A percentile compares a stretch with the other conserved stretches of the same genome.
Conservation (phyloP, 768 basidiomycete species). For the Amanita muscaria region DNA sequence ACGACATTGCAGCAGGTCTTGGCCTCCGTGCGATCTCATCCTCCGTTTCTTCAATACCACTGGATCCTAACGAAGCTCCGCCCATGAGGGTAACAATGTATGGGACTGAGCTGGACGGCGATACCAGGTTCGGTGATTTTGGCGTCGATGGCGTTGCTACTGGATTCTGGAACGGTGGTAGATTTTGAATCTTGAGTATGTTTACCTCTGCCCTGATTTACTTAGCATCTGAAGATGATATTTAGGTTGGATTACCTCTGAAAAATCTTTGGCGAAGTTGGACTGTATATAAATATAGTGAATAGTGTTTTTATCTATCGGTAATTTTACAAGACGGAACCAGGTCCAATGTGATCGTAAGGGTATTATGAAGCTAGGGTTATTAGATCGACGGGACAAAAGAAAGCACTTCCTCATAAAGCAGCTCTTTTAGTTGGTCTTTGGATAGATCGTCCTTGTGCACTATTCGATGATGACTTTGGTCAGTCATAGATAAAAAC, state of each 20-base stretch:
- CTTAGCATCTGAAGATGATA: background rate
- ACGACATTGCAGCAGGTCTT: conserved; percentile 35
- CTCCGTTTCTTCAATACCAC: conserved; percentile 14
- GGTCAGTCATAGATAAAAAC: background rate
- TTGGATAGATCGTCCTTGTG: conserved; percentile 8
- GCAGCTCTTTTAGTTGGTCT: conserved; percentile 4
- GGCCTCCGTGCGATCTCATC: conserved; percentile 31
- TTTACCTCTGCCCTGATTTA: too few relatives aligned
- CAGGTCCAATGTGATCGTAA: too few relatives aligned
- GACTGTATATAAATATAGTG: too few relatives aligned
- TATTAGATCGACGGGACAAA: conserved; percentile 3
- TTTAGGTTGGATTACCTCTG: too few relatives aligned
- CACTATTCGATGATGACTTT: background rate
- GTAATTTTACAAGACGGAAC: background rate
- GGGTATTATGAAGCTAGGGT: too few relatives aligned
- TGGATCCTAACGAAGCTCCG: conserved; percentile 22
- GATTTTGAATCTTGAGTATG: background rate
- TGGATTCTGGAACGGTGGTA: conserved; percentile 53
- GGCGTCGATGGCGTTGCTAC: conserved; percentile 71
- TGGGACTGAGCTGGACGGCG: conserved; percentile 72
- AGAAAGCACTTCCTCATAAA: conserved; percentile 6
- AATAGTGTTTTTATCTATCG: too few relatives aligned
- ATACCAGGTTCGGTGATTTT: conserved; percentile 82
- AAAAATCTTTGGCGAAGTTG: too few relatives aligned
- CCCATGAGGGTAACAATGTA: conserved; percentile 68